These are phyloP conservation scores for Salvia rosmarinus DNA, from an alignment of 257 asterid genomes.

Conservation along the genomic window DNA sequence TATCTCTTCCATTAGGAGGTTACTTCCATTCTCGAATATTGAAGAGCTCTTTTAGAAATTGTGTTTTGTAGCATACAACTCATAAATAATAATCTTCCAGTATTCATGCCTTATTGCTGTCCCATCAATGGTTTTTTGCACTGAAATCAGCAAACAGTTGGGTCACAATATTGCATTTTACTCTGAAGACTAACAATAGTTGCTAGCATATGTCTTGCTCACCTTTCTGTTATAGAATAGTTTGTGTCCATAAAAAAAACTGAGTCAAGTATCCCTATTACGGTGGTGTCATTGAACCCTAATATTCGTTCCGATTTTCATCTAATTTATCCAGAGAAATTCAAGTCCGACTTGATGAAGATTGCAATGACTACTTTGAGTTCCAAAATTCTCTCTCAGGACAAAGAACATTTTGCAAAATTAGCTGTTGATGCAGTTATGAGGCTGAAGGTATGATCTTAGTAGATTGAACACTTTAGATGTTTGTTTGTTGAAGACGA, in stretches of 20 bases:
- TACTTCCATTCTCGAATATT: not conserved
- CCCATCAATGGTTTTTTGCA: not conserved
- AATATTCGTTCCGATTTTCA: constrained; percentile 2
- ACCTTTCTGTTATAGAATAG: not conserved
- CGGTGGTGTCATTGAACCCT: too few species aligned
- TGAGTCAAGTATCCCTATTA: not conserved
- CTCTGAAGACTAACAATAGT: not conserved
- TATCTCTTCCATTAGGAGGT: not conserved
- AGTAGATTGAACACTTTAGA: not conserved
- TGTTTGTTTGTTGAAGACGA: not conserved
- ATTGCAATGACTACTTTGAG: constrained; percentile 96
- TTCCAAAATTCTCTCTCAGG: constrained; percentile 90
- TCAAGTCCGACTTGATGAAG: constrained; percentile 73
- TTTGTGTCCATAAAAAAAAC: not conserved
- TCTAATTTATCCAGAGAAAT: constrained; percentile 55
- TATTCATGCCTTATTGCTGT: not conserved
- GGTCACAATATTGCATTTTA: not conserved
- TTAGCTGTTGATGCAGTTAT: constrained; percentile 93
- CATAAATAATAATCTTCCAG: not conserved
- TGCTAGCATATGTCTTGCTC: not conserved
- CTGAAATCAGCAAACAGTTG: not conserved
- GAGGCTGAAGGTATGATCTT: constrained; percentile 73
- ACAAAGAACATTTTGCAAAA: constrained; percentile 83
- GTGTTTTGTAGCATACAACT: constrained; percentile 8
- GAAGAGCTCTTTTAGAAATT: not conserved